Conservation (phyloP, 139 green algal genomes). For the Chlamydomonas eustigma region DNA sequence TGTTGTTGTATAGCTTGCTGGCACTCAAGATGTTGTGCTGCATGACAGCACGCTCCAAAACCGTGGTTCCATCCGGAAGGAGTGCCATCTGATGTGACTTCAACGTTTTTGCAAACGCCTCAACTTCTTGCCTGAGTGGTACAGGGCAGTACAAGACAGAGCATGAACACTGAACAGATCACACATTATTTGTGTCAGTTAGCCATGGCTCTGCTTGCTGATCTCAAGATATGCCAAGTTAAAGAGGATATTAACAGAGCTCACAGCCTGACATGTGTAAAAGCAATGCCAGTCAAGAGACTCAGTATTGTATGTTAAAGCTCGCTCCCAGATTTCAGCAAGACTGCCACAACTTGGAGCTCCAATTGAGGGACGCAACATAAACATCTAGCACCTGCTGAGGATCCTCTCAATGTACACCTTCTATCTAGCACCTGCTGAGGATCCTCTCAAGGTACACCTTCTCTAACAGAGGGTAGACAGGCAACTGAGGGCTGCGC, state of each 20-base stretch:
- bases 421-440: constrained; percentile 51
- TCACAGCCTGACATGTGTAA: too few species aligned
- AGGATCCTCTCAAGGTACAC: constrained; percentile 96
- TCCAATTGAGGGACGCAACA: too few species aligned
- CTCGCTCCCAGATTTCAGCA: too few species aligned
- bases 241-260: too few species aligned
- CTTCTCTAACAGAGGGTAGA: constrained; percentile 90
- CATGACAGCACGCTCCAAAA: constrained; percentile 83
- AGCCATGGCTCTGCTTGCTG: too few species aligned
- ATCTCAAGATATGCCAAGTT: too few species aligned
- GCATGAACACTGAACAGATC: too few species aligned
- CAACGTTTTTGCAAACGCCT: constrained; percentile 74
- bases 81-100: constrained; percentile 78
- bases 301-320: too few species aligned
- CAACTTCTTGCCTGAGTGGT: constrained; percentile 65
- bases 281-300: too few species aligned
- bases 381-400: constrained; percentile 59
- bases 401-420: constrained; percentile 57
- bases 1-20: constrained; percentile 91
- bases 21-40: constrained; percentile 91
- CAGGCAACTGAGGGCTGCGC: constrained; percentile 58
- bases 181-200: too few species aligned
- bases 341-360: too few species aligned
- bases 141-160: too few species aligned
- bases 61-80: constrained; percentile 74